Conservation (phyloP, 2,329 filamentous ascomycete genomes). For the Monilinia fructigena region DNA sequence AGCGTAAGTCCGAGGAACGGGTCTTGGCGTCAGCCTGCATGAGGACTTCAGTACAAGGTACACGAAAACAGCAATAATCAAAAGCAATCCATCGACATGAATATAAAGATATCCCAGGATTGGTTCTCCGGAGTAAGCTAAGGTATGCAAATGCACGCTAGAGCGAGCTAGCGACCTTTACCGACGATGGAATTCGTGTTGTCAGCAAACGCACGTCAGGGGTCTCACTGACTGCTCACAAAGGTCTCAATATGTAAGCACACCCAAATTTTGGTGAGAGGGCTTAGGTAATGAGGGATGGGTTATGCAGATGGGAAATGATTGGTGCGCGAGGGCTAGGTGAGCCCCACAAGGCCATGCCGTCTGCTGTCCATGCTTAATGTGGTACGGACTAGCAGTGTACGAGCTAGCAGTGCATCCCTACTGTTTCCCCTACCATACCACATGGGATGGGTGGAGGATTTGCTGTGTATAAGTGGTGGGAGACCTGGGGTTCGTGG, state of each 20-base stretch:
- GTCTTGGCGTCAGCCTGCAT: constrained; percentile 31
- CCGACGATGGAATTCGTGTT: constrained; percentile 20
- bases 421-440: neutral
- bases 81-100: too few relatives aligned
- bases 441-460: neutral
- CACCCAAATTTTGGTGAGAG: constrained; percentile 17
- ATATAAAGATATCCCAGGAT: constrained; percentile 2
- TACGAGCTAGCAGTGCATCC: constrained; percentile 10
- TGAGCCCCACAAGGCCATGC: constrained; percentile 13
- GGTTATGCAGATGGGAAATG: constrained; percentile 11
- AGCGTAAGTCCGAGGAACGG: constrained; percentile 19
- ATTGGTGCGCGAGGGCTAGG: too few relatives aligned
- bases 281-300: constrained; percentile 33
- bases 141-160: neutral
- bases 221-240: constrained; percentile 13
- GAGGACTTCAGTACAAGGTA: constrained; percentile 11
- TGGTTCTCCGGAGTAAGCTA: too few relatives aligned
- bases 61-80: neutral
- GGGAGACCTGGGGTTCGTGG: constrained; percentile 14
- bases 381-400: constrained; percentile 3
- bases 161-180: constrained; percentile 20
- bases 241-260: constrained; percentile 16
- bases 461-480: constrained; percentile 12
- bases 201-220: constrained; percentile 26
- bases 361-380: neutral